Percentiles rank a stretch among this genome's conserved stretches.
Conservation (phyloP, 352 stramenopile species). For the Phytophthora rubi region DNA sequence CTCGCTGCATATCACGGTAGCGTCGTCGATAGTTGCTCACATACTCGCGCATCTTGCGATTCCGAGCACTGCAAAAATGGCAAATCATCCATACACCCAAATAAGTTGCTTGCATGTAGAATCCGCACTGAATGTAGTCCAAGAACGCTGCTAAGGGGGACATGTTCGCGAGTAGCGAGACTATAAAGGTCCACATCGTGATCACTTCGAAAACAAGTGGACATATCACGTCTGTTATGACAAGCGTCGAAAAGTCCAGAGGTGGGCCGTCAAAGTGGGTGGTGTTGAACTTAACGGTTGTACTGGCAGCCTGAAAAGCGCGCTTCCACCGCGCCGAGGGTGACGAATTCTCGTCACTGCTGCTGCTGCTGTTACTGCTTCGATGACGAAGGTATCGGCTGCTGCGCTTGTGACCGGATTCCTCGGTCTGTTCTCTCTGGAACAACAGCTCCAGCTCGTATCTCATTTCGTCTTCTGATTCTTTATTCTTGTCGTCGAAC, state of each 20-base stretch:
- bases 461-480: conserved; percentile 72
- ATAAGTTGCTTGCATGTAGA: conserved; percentile 79
- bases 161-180: conserved; percentile 61
- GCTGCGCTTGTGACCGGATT: conserved; percentile 33
- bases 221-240: conserved; percentile 86
- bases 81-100: conserved; percentile 82
- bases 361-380: conserved; percentile 34
- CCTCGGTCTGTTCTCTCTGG: conserved; percentile 53
- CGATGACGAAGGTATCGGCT: conserved; percentile 24
- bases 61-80: conserved; percentile 87
- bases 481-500: conserved; percentile 81
- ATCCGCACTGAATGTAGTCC: conserved; percentile 83
- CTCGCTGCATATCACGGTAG: conserved; percentile 76
- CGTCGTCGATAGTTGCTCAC: conserved; percentile 87
- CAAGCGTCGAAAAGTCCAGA: conserved; percentile 85
- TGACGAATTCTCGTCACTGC: conserved; percentile 20
- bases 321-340: conserved; percentile 76
- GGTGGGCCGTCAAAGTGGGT: conserved; percentile 83
- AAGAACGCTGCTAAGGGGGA: conserved; percentile 78
- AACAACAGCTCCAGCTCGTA: conserved; percentile 69
- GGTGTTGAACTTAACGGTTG: conserved; percentile 74
- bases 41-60: conserved; percentile 89
- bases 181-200: conserved; percentile 74
- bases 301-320: conserved; percentile 66
- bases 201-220: conserved; percentile 82